Conservation (phyloP, 2,329 filamentous ascomycete species). For the Arachnomyces sp. region DNA sequence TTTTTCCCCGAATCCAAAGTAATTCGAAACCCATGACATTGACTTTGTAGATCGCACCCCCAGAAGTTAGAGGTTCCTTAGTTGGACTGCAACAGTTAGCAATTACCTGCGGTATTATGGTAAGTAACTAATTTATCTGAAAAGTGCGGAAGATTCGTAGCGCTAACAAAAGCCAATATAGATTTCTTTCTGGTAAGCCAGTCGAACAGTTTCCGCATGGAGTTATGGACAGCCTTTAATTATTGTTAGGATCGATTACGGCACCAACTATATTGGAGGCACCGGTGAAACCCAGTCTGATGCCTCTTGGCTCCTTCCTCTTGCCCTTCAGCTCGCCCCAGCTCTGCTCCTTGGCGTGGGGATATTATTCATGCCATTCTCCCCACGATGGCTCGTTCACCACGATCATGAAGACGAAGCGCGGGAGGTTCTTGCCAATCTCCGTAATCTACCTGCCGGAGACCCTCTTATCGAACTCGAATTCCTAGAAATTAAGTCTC, state of each 20-base stretch:
- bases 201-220: too few relatives aligned
- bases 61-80: constrained; percentile 59
- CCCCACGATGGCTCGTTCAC: constrained; percentile 67
- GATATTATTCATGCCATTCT: constrained; percentile 77
- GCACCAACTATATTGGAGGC: constrained; percentile 55
- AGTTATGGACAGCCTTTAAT: too few relatives aligned
- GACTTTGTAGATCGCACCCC: constrained; percentile 48
- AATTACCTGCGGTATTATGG: constrained; percentile 54
- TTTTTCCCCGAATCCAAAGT: constrained; percentile 64
- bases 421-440: constrained; percentile 52
- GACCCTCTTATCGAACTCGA: constrained; percentile 67
- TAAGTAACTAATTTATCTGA: constrained; percentile 43
- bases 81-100: constrained; percentile 60
- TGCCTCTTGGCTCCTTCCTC: constrained; percentile 41
- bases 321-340: constrained; percentile 51
- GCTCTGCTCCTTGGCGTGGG: constrained; percentile 59
- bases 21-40: constrained; percentile 45
- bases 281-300: constrained; percentile 51
- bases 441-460: constrained; percentile 55
- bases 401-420: constrained; percentile 63
- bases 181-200: constrained; percentile 23
- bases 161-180: constrained; percentile 48
- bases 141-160: not conserved
- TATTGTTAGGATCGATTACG: constrained; percentile 31
- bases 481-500: constrained; percentile 75